These are phyloP conservation scores for Ceratobasidium sp. DNA, from an alignment of 1,284 basidiomycete species.

Conservation along the genomic window DNA sequence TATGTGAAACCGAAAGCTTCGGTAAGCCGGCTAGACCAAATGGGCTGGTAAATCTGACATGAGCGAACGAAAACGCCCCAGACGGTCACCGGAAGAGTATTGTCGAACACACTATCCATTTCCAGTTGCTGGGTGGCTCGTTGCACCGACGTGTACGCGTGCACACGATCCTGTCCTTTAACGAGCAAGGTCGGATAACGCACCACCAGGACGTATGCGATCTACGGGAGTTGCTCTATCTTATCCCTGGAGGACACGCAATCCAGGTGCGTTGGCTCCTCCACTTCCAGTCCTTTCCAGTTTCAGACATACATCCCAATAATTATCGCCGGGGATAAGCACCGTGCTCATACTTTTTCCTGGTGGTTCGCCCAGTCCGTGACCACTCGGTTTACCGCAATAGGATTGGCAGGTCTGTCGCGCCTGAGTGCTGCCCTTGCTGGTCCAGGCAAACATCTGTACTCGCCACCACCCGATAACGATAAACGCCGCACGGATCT, in stretches of 20 bases:
- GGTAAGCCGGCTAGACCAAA: slow-evolving; percentile 27
- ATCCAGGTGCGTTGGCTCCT: slow-evolving; percentile 25
- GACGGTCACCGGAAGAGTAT: slow-evolving; percentile 33
- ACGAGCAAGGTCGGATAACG: slow-evolving; percentile 35
- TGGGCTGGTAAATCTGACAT: background rate
- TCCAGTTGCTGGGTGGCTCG: slow-evolving; percentile 17
- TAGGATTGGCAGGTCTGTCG: slow-evolving; percentile 27
- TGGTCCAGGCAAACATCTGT: background rate
- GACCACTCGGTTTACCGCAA: slow-evolving; percentile 35
- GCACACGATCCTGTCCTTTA: slow-evolving; percentile 36
- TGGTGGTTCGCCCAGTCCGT: background rate
- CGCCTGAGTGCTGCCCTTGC: slow-evolving; percentile 13
- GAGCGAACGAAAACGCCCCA: background rate
- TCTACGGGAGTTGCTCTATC: slow-evolving; percentile 19
- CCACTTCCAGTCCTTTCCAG: background rate
- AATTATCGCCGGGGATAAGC: background rate
- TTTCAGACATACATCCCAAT: background rate
- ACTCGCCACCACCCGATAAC: slow-evolving; percentile 5
- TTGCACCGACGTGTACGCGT: slow-evolving; percentile 26
- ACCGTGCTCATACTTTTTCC: background rate
- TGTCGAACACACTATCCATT: slow-evolving; percentile 28
- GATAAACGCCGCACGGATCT: background rate
- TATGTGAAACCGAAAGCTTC: slow-evolving; percentile 36
- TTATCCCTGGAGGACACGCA: slow-evolving; percentile 35
- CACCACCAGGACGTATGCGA: slow-evolving; percentile 34